Evolutionary conservation across 2,329 filamentous ascomycete genomes (phyloP), one percentile per base, ranked within the genome.

Genomic region (Paracorniculantispora psalliotae): DNA sequence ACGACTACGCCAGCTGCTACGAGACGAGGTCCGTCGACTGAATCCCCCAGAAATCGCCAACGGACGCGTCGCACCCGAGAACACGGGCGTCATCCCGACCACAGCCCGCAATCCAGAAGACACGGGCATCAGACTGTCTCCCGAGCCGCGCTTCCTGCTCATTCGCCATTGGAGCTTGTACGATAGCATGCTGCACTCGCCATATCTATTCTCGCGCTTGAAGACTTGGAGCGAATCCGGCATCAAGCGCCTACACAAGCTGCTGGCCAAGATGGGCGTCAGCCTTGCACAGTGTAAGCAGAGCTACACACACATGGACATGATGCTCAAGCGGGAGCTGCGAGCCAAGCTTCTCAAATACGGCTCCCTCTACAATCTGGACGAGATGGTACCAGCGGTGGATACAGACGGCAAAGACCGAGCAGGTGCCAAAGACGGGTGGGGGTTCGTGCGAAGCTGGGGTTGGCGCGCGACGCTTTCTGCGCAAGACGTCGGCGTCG

Each of bases 391-490:
- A 0, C 93, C 93, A 1, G 85, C 88, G 4, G 83, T 87, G 12
- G 87, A 89, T 61, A 86, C 87, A 5, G 87, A 89, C 63, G 86
- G 85, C 4, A 83, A 83, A 65, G 85, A 88, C 63, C 83, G 85
- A 55, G 87, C 81, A 19, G 86, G 88, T 23, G 84, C 86, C 49
- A 93, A 93, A 69, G 92, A 96, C 71, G 92, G 92, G 12, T 97
- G 93, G 93, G 93, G 94, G 0, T 99, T 97, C 69, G 93, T 97
- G 19, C 84, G 92, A 60, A 96, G 91, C 70, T 99, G 94, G 94
- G 94, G 94, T 12, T 99, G 92, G 92, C 89, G 92, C 70, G 93
- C 92, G 1, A 97, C 93, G 52, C 79, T 97, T 26, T 96, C 90
- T 62, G 94, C 94, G 6, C 90, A 93, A 51, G 94, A 99, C 70